A percentile compares a stretch with the other conserved stretches of the same genome.
Conservation (phyloP, 1,139 yeast species). For the Blastobotrys ciferrii region DNA sequence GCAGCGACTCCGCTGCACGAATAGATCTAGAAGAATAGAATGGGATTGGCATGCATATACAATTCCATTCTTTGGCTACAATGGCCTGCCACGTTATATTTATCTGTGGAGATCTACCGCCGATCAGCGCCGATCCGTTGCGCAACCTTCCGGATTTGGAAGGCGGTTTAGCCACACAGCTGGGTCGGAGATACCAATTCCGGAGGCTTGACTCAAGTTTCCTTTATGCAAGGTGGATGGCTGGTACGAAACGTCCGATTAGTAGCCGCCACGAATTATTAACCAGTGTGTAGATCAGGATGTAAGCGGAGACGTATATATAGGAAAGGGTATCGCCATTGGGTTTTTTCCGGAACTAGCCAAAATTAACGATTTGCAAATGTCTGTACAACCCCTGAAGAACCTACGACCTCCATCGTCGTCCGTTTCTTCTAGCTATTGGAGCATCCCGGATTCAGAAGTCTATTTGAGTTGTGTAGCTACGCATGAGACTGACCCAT, state of each 20-base stretch:
- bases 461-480: conserved; percentile 60
- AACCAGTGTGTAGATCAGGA: background rate
- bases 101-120: background rate
- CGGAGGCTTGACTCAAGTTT: conserved; percentile 3
- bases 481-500: conserved; percentile 42
- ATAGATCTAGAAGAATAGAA: background rate
- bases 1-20: too few species aligned
- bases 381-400: conserved; percentile 1
- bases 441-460: conserved; percentile 65
- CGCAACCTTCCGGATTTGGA: conserved; percentile 1
- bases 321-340: background rate
- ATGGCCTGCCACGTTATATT: background rate
- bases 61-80: background rate
- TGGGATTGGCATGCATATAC: too few species aligned
- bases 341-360: background rate
- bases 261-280: background rate
- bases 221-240: background rate
- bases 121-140: background rate
- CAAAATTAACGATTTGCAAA: background rate
- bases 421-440: conserved; percentile 41
- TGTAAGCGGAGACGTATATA: background rate
- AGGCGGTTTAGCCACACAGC: background rate
- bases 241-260: background rate
- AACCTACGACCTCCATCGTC: conserved; percentile 1
- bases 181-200: background rate